A percentile compares a stretch with the other conserved stretches of the same genome.
Evolutionary conservation across 2,329 filamentous ascomycete species (phyloP).

Genomic region (Botryotinia convoluta): DNA sequence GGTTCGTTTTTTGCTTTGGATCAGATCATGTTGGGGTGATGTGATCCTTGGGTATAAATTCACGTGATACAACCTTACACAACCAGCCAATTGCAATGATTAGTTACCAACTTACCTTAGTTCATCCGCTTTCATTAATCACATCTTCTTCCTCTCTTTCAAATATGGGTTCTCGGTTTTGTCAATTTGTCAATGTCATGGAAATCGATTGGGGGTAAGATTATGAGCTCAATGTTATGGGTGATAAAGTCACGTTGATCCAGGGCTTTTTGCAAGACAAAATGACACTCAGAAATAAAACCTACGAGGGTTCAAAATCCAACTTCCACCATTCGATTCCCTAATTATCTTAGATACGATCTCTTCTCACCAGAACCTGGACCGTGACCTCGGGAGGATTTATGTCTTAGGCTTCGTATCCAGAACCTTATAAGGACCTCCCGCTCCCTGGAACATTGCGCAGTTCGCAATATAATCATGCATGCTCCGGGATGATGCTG

Average conservation of each 20-base stretch:
- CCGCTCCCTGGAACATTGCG: not conserved
- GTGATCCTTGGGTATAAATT: not conserved
- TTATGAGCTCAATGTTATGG: not conserved
- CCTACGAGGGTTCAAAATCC: not conserved
- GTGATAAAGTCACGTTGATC: not conserved
- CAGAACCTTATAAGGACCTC: not conserved
- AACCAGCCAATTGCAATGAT: not conserved
- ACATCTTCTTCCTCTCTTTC: not conserved
- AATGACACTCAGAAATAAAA: not conserved
- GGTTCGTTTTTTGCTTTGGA: slow-evolving; percentile 6
- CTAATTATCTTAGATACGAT: not conserved
- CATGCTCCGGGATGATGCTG: not conserved
- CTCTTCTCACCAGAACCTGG: not conserved
- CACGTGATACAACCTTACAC: not conserved
- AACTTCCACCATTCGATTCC: not conserved
- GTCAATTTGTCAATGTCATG: not conserved
- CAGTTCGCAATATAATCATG: not conserved
- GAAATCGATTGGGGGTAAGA: not conserved
- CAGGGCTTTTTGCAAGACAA: not conserved
- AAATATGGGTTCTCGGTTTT: not conserved
- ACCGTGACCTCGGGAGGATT: not conserved
- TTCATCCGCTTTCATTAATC: not conserved
- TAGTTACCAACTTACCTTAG: not conserved
- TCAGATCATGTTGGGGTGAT: slow-evolving; percentile 10
- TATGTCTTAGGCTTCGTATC: not conserved